These are phyloP conservation scores for Phytophthora pinifolia DNA, from an alignment of 352 stramenopile genomes.

Conservation along the genomic window DNA sequence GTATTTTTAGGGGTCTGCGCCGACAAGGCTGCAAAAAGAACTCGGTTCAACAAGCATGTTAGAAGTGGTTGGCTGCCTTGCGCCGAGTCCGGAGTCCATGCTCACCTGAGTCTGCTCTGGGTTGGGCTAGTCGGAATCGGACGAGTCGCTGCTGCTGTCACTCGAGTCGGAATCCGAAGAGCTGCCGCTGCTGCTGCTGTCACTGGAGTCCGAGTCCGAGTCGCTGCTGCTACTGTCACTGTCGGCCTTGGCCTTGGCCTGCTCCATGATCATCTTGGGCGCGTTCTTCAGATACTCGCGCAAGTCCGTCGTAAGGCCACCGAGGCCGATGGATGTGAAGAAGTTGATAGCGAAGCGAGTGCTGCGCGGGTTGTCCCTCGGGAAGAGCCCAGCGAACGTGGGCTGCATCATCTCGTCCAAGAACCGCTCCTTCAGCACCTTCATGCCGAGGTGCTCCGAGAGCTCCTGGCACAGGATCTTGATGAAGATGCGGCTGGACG, in stretches of 20 bases:
- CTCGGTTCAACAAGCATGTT: constrained; percentile 20
- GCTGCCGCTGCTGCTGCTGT: constrained; percentile 27
- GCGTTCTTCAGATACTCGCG: constrained; percentile 97
- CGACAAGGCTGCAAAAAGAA: constrained; percentile 27
- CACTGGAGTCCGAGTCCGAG: constrained; percentile 43
- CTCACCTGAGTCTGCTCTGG: constrained; percentile 17
- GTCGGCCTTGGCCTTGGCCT: constrained; percentile 41
- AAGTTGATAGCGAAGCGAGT: constrained; percentile 99
- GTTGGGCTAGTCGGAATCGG: constrained; percentile 40
- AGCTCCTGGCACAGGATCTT: constrained; percentile 99
- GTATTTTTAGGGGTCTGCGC: constrained; percentile 30
- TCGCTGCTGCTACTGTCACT: constrained; percentile 45
- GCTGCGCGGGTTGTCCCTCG: constrained; percentile 96
- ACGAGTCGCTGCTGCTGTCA: constrained; percentile 37
- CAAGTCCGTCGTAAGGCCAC: constrained; percentile 96
- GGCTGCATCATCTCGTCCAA: constrained; percentile 89
- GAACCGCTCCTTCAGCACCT: constrained; percentile 95
- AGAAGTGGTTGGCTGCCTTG: constrained; percentile 10
- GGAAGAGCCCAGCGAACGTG: constrained; percentile 96
- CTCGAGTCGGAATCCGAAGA: constrained; percentile 42
- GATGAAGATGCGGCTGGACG: constrained; percentile 98
- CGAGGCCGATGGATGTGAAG: constrained; percentile 99
- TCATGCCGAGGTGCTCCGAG: constrained; percentile 95
- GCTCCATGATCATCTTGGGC: constrained; percentile 93
- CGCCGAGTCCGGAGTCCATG: constrained; percentile 1